Evolutionary conservation across 495 filamentous ascomycete genomes (phyloP), one percentile per base, ranked within the genome.

Genomic region (Hyaloscypha bicolor): DNA sequence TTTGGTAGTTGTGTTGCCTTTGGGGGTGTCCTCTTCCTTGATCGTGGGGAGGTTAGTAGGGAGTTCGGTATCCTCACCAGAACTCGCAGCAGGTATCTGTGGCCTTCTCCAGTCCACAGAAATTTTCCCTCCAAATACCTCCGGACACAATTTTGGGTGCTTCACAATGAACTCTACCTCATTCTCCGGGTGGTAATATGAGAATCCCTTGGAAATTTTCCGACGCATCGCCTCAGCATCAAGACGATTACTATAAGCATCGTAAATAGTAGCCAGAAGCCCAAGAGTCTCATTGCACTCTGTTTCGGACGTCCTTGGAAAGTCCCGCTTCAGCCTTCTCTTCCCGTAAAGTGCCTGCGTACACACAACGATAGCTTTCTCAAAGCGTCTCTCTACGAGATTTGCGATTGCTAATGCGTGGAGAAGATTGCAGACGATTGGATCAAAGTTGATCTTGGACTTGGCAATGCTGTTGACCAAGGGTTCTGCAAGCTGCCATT

Each of bases 261-360:
- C 42, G 14, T 45, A 12, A 16, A 45, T 45, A 3, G 42, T 45
- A 9, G 42, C 42, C 14, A 45, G 42, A 45, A 45, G 42, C 14
- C 42, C 42, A 45, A 45, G 42, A 45, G 42, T 45, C 14, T 45
- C 9, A 16, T 45, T 45, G 14, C 42, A 45, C 42, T 45, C 42
- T 19, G 42, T 19, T 12, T 45, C 42, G 14, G 42, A 45, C 6
- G 42, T 16, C 9, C 14, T 12, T 19, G 9, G 6, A 45, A 45
- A 45, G 42, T 45, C 42, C 42, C 42, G 42, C 42, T 56, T 56
- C 8, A 56, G 53, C 25, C 53, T 22, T 56, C 53, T 56, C 53
- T 56, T 56, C 30, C 53, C 53, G 6, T 56, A 19, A 56, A 56
- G 53, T 56, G 53, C 53, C 30, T 56, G 53, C 21, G 9, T 56